Conservation (phyloP, 768 basidiomycete species). For the Phylloporus scabripes region DNA sequence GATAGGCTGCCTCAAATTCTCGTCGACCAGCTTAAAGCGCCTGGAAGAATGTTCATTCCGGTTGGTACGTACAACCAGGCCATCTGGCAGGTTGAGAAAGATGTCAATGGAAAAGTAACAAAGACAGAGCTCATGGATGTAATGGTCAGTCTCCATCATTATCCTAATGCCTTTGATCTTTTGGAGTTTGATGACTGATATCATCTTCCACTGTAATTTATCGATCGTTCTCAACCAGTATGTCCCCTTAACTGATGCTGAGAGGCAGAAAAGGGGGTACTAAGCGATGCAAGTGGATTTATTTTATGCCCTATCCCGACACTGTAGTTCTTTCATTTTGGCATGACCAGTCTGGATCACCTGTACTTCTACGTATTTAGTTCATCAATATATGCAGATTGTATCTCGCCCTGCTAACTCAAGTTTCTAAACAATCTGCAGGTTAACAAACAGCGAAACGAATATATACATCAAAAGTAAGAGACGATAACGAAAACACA, state of each 20-base stretch:
- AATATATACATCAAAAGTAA: no score
- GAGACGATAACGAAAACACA: background rate
- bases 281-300: conserved; percentile 1
- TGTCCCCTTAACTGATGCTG: conserved; percentile 62
- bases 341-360: background rate
- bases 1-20: conserved; percentile 64
- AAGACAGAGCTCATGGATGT: conserved; percentile 72
- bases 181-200: conserved; percentile 11
- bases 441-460: no score
- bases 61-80: conserved; percentile 60
- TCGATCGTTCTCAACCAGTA: conserved; percentile 35
- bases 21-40: conserved; percentile 69
- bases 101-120: conserved; percentile 57
- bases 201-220: background rate
- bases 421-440: background rate
- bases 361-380: background rate
- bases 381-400: background rate
- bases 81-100: conserved; percentile 79
- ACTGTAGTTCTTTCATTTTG: background rate
- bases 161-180: conserved; percentile 7
- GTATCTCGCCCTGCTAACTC: background rate
- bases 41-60: conserved; percentile 89
- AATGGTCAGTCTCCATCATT: conserved; percentile 43
- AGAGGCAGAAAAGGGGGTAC: conserved; percentile 35
- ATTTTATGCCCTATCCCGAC: no score